Evolutionary conservation across 2,329 filamentous ascomycete genomes (phyloP).

Genomic region (Venturia aucupariae): DNA sequence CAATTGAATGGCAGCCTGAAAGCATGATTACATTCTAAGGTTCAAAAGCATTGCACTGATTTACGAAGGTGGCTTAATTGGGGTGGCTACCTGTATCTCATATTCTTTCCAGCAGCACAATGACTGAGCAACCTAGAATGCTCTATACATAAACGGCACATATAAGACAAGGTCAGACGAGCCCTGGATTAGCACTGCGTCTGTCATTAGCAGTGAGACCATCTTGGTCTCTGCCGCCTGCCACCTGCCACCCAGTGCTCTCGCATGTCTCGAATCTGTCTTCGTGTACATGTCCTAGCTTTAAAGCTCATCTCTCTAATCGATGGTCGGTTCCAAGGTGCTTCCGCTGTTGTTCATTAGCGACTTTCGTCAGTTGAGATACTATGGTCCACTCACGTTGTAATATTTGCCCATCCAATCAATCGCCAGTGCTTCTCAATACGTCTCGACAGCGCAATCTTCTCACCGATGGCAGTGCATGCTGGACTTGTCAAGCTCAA

Average conservation of each 20-base stretch:
- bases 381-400: slow-evolving; percentile 14
- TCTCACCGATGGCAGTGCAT: slow-evolving; percentile 95
- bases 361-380: not conserved
- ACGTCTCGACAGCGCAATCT: slow-evolving; percentile 90
- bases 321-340: slow-evolving; percentile 25
- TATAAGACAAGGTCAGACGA: not conserved
- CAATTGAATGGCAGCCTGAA: too few relatives aligned
- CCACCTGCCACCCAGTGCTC: too few relatives aligned
- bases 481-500: slow-evolving; percentile 85
- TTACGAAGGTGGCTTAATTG: too few relatives aligned
- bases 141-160: not conserved
- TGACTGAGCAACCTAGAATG: too few relatives aligned
- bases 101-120: too few relatives aligned
- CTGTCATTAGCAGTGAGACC: not conserved
- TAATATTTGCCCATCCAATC: slow-evolving; percentile 36
- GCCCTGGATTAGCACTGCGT: not conserved
- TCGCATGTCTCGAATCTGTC: too few relatives aligned
- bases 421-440: slow-evolving; percentile 99
- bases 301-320: not conserved
- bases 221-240: not conserved
- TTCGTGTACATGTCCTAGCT: not conserved
- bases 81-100: too few relatives aligned
- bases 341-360: slow-evolving; percentile 27
- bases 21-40: too few relatives aligned
- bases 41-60: too few relatives aligned